phyloP scores from a whole-genome alignment of 768 basidiomycete species.

The Aureoboletus auriporus region DNA sequence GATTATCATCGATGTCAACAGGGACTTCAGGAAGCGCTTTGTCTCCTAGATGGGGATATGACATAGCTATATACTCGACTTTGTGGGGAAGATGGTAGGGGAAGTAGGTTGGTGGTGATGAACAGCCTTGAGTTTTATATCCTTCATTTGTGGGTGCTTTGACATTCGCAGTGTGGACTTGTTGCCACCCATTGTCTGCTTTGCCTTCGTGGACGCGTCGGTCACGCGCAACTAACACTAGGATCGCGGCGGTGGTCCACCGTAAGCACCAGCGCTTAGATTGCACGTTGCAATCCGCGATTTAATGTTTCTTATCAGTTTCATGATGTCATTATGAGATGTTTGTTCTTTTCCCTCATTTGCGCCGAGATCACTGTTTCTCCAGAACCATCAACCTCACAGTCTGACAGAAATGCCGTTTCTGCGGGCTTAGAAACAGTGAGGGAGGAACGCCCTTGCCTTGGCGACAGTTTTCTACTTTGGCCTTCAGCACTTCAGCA shows the following conservation, averaged over 20 bases:
- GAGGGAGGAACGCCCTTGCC: conserved; percentile 56
- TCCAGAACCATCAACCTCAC: conserved; percentile 21
- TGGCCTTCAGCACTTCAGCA: conserved; percentile 60
- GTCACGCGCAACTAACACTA: conserved; percentile 9
- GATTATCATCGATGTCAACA: background rate
- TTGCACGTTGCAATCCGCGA: no score
- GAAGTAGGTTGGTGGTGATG: background rate
- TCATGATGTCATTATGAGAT: no score
- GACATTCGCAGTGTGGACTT: conserved; percentile 5
- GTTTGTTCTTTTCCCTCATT: no score
- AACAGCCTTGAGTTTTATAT: conserved; percentile 1
- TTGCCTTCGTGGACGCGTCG: conserved; percentile 4
- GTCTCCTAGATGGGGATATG: conserved; percentile 3
- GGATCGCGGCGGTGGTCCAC: no score
- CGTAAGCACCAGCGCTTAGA: no score
- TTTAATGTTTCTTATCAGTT: no score
- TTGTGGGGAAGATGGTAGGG: background rate
- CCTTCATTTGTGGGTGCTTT: conserved; percentile 4
- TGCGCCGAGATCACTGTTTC: no score
- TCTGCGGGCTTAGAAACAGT: conserved; percentile 35
- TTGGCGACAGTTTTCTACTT: conserved; percentile 63
- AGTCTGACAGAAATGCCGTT: conserved; percentile 59
- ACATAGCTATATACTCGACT: conserved; percentile 6
- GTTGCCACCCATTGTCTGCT: background rate
- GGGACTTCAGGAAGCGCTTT: conserved; percentile 23